Percentiles rank a stretch among this genome's conserved stretches.
These are phyloP conservation scores for Chalara sp. DNA, from an alignment of 2,329 filamentous ascomycete genomes.

Conservation along the genomic window DNA sequence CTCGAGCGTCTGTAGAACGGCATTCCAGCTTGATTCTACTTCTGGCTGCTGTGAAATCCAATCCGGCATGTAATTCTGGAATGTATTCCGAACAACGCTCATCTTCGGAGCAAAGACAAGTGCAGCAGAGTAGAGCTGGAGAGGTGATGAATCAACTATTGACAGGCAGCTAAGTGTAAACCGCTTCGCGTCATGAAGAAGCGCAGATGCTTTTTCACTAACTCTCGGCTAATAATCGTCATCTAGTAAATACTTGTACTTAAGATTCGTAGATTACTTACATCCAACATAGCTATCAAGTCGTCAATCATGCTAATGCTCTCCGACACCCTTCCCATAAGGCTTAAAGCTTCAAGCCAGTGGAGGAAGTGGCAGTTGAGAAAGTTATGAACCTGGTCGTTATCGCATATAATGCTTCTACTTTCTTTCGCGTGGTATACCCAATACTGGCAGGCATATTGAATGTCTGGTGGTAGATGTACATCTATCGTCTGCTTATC, in stretches of 20 bases:
- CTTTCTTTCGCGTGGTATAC: slow-evolving; percentile 27
- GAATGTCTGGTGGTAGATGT: slow-evolving; percentile 23
- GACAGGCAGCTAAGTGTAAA: slow-evolving; percentile 1
- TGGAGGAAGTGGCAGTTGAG: background rate
- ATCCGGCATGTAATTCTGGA: slow-evolving; percentile 6
- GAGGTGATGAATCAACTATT: slow-evolving; percentile 12
- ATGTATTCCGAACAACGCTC: slow-evolving; percentile 21
- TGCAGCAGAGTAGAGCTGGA: slow-evolving; percentile 28
- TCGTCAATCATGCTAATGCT: background rate
- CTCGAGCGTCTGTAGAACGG: slow-evolving; percentile 2
- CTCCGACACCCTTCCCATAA: background rate
- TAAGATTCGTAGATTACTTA: background rate
- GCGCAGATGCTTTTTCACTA: background rate
- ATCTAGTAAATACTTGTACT: slow-evolving; percentile 1
- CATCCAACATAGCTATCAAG: background rate
- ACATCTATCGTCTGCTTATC: slow-evolving; percentile 15
- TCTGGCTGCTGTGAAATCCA: slow-evolving; percentile 10
- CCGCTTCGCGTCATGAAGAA: slow-evolving; percentile 2
- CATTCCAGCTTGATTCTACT: slow-evolving; percentile 9
- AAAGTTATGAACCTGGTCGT: slow-evolving; percentile 9
- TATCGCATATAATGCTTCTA: slow-evolving; percentile 22
- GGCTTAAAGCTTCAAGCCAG: slow-evolving; percentile 1
- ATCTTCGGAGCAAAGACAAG: slow-evolving; percentile 25
- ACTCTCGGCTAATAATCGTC: background rate
- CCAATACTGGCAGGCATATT: slow-evolving; percentile 21